A percentile compares a stretch with the other conserved stretches of the same genome.
phyloP scores from a whole-genome alignment of 1,139 yeast species.

The Pichia sp. region DNA sequence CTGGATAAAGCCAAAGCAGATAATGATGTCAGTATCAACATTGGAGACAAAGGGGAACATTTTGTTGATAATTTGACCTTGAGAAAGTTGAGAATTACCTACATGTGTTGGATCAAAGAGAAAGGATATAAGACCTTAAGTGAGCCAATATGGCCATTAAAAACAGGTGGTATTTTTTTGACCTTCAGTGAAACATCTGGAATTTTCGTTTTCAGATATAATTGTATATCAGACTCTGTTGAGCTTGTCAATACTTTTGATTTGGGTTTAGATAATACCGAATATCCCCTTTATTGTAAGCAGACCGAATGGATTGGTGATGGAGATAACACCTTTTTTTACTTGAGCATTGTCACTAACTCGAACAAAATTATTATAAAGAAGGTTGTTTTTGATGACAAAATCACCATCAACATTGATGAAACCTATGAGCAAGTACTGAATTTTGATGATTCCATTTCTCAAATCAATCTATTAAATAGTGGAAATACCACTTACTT shows the following conservation, averaged over 20 bases:
- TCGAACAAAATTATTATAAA: slow-evolving; percentile 16
- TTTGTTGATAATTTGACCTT: no score
- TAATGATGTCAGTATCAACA: no score
- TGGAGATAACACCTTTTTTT: slow-evolving; percentile 1
- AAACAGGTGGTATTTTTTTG: slow-evolving; percentile 13
- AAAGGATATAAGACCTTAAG: slow-evolving; percentile 3
- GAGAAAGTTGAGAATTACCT: slow-evolving; percentile 19
- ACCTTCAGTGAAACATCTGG: slow-evolving; percentile 18
- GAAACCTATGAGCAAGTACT: neutral
- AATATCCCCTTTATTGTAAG: slow-evolving; percentile 13
- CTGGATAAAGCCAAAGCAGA: no score
- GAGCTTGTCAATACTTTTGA: slow-evolving; percentile 7
- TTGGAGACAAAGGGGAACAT: no score
- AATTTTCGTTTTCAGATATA: slow-evolving; percentile 13
- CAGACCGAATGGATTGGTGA: slow-evolving; percentile 17
- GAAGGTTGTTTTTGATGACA: slow-evolving; percentile 6
- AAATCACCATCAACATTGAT: neutral
- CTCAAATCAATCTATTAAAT: neutral
- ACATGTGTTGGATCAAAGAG: slow-evolving; percentile 20
- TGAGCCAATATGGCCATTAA: slow-evolving; percentile 17
- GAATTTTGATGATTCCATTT: neutral
- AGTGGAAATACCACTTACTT: neutral
- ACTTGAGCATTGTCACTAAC: slow-evolving; percentile 12
- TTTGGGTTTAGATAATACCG: slow-evolving; percentile 5
- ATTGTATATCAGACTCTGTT: slow-evolving; percentile 2